Conservation (phyloP, 768 basidiomycete genomes). For the Collybiopsis luxurians region DNA sequence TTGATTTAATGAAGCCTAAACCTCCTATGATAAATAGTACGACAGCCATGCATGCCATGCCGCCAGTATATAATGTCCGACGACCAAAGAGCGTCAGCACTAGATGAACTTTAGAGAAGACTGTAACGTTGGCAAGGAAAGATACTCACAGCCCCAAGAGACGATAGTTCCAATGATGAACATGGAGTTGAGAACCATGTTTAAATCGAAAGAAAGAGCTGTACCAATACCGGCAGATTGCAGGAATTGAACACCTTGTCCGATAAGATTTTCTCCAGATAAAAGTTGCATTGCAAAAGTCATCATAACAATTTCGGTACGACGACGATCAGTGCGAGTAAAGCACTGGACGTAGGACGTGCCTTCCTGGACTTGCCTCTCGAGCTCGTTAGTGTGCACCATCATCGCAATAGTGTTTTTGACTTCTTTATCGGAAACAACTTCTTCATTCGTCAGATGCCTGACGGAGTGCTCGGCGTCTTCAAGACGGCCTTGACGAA, state of each 20-base stretch:
- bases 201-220: slow-evolving; percentile 14
- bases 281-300: slow-evolving; percentile 22
- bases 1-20: slow-evolving; percentile 11
- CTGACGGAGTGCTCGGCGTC: slow-evolving; percentile 16
- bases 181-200: slow-evolving; percentile 22
- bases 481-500: slow-evolving; percentile 15
- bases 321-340: slow-evolving; percentile 14
- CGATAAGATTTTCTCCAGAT: slow-evolving; percentile 19
- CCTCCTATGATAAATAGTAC: slow-evolving; percentile 21
- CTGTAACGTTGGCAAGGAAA: neutral
- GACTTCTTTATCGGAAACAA: slow-evolving; percentile 15
- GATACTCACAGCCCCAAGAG: slow-evolving; percentile 19
- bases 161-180: slow-evolving; percentile 23
- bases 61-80: slow-evolving; percentile 19
- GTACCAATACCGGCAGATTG: slow-evolving; percentile 15
- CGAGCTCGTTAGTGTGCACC: slow-evolving; percentile 20
- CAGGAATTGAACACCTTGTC: slow-evolving; percentile 22
- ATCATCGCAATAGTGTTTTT: slow-evolving; percentile 18
- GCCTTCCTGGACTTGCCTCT: slow-evolving; percentile 17
- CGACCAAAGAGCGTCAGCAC: slow-evolving; percentile 18
- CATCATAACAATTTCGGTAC: slow-evolving; percentile 25
- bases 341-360: slow-evolving; percentile 21
- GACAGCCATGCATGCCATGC: slow-evolving; percentile 15
- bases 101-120: neutral
- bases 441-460: slow-evolving; percentile 14